phyloP scores from a whole-genome alignment of 2,329 filamentous ascomycete species.

The Aureobasidium sp. region DNA sequence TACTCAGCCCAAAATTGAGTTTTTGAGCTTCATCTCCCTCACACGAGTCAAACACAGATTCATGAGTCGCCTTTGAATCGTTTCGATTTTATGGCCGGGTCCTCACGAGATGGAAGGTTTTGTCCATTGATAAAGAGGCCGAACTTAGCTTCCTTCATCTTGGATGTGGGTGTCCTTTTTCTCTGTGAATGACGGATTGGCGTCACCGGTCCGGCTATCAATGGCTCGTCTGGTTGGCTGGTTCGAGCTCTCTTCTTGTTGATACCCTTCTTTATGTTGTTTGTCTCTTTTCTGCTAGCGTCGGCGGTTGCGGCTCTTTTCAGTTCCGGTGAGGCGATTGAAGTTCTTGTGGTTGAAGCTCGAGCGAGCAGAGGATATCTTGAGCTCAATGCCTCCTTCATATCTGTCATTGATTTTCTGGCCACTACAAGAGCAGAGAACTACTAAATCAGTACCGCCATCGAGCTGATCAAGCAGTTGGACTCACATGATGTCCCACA shows the following conservation, averaged over 20 bases:
- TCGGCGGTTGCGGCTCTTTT: neutral
- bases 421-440: neutral
- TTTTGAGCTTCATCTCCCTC: neutral
- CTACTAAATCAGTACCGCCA: slow-evolving; percentile 1
- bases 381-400: neutral
- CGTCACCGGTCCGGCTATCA: neutral
- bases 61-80: neutral
- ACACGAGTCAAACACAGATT: neutral
- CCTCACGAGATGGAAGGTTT: neutral
- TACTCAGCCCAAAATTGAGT: neutral
- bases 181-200: neutral
- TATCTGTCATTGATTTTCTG: neutral
- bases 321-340: neutral
- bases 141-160: slow-evolving; percentile 1
- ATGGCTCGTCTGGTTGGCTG: neutral
- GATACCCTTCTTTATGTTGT: neutral
- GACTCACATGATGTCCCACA: slow-evolving; percentile 11
- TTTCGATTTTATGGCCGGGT: slow-evolving; percentile 4
- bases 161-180: neutral
- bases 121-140: neutral
- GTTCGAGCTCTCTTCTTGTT: neutral
- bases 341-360: neutral
- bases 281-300: neutral
- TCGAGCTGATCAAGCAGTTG: neutral
- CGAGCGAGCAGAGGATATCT: neutral